Evolutionary conservation across 1,284 basidiomycete genomes (phyloP).

Genomic region (Fomitiporia mediterranea): DNA sequence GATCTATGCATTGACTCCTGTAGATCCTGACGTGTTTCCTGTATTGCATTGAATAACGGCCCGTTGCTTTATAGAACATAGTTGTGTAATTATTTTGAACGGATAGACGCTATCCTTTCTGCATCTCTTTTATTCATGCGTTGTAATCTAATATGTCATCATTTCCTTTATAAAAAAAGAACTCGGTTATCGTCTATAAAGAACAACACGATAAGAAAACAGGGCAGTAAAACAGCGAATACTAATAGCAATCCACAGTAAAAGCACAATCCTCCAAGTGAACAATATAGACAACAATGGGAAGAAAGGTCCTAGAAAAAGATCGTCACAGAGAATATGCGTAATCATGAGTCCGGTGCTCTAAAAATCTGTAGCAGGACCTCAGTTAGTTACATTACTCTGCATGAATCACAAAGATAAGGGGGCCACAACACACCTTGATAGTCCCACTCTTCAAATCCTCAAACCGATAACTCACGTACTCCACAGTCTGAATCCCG

Average conservation of each 20-base stretch:
- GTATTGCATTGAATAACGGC: too few relatives aligned
- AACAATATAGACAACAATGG: neutral
- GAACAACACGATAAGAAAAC: conserved; percentile 31
- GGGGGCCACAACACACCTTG: conserved; percentile 47
- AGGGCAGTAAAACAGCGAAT: too few relatives aligned
- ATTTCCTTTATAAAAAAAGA: too few relatives aligned
- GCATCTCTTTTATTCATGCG: too few relatives aligned
- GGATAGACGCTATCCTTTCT: too few relatives aligned
- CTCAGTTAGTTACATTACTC: conserved; percentile 2
- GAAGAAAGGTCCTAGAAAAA: too few relatives aligned
- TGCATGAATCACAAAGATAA: neutral
- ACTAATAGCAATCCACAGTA: too few relatives aligned
- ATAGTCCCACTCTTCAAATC: conserved; percentile 83
- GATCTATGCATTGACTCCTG: too few relatives aligned
- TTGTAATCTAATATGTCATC: conserved; percentile 2
- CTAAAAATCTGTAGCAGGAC: conserved; percentile 46
- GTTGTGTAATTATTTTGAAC: too few relatives aligned
- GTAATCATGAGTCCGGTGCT: conserved; percentile 44
- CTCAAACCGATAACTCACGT: conserved; percentile 79
- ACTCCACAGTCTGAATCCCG: conserved; percentile 73
- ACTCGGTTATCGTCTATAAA: conserved; percentile 23
- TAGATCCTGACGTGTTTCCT: too few relatives aligned
- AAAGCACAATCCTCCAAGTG: too few relatives aligned
- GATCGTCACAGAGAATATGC: conserved; percentile 5
- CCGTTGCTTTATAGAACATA: too few relatives aligned